Conservation (phyloP, 805 yeast genomes). For the Cyberlindnera nakhonratchasimensis region DNA sequence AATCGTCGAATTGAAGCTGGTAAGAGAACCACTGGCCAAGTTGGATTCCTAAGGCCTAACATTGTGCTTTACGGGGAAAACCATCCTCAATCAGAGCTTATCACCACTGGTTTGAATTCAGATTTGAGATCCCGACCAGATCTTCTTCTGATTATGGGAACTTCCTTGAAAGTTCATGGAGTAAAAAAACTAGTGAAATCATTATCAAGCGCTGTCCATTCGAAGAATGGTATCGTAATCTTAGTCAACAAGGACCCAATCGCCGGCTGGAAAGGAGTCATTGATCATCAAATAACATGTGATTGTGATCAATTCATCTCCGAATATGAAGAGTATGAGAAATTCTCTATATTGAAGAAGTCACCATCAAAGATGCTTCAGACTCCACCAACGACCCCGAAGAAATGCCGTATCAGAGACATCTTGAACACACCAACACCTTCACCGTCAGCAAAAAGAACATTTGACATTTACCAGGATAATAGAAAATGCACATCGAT, state of each 20-base stretch:
- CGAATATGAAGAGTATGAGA: slow-evolving; percentile 26
- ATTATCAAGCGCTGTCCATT: slow-evolving; percentile 67
- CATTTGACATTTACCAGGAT: slow-evolving; percentile 6
- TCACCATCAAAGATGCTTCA: slow-evolving; percentile 9
- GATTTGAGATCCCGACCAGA: slow-evolving; percentile 74
- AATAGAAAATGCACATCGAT: background rate
- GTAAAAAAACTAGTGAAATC: slow-evolving; percentile 72
- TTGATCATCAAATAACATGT: slow-evolving; percentile 74
- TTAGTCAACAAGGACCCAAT: slow-evolving; percentile 69
- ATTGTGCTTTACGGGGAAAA: slow-evolving; percentile 92
- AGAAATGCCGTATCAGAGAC: slow-evolving; percentile 16
- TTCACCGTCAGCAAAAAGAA: slow-evolving; percentile 6
- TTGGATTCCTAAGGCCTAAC: slow-evolving; percentile 82
- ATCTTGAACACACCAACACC: slow-evolving; percentile 19
- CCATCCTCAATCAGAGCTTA: slow-evolving; percentile 81
- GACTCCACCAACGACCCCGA: slow-evolving; percentile 35
- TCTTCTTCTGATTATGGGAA: slow-evolving; percentile 82
- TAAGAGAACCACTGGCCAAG: slow-evolving; percentile 64
- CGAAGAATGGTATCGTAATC: slow-evolving; percentile 74
- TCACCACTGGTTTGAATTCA: slow-evolving; percentile 62
- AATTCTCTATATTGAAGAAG: slow-evolving; percentile 4
- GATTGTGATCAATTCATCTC: slow-evolving; percentile 83
- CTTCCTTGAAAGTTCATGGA: slow-evolving; percentile 88
- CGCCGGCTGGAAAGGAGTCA: slow-evolving; percentile 62
- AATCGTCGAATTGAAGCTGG: slow-evolving; percentile 60